Evolutionary conservation across 495 filamentous ascomycete genomes (phyloP).

Genomic region (Beverwykella pulmonaria): DNA sequence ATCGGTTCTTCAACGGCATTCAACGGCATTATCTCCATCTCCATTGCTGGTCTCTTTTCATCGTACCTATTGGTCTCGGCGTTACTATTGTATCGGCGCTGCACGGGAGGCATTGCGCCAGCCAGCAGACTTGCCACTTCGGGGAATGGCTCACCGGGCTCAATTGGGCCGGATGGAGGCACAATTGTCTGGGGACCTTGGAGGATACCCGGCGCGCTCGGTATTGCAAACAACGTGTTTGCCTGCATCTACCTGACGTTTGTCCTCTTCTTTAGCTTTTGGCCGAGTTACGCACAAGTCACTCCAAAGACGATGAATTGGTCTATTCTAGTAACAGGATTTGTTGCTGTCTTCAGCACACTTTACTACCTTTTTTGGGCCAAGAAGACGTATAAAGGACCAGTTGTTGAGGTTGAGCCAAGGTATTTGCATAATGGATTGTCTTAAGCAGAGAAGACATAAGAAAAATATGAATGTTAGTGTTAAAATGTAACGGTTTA

Average conservation of each 20-base stretch:
- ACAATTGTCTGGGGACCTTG: constrained; percentile 13
- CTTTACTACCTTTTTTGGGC: constrained; percentile 23
- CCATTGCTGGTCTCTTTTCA: constrained; percentile 14
- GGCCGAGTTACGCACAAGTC: constrained; percentile 1
- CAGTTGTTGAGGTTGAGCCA: constrained; percentile 3
- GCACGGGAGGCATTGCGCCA: constrained; percentile 1
- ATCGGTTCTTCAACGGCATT: constrained; percentile 32
- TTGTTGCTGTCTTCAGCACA: constrained; percentile 23
- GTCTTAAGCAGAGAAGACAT: too few relatives aligned
- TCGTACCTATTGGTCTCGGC: constrained; percentile 28
- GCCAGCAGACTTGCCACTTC: too few relatives aligned
- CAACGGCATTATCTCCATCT: constrained; percentile 31
- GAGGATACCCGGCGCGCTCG: constrained; percentile 3
- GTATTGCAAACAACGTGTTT: constrained; percentile 29
- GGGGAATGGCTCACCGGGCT: background rate
- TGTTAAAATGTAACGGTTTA: too few relatives aligned
- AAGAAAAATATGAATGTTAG: too few relatives aligned
- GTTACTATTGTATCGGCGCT: constrained; percentile 13
- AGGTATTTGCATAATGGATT: too few relatives aligned
- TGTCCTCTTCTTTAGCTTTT: constrained; percentile 36
- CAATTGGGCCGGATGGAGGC: background rate
- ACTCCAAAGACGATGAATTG: constrained; percentile 36
- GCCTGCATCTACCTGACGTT: constrained; percentile 22
- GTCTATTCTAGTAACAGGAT: constrained; percentile 31
- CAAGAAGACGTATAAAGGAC: constrained; percentile 9